phyloP scores from a whole-genome alignment of 225 moss, liverwort and hornwort species.

The Neckera pumila region DNA sequence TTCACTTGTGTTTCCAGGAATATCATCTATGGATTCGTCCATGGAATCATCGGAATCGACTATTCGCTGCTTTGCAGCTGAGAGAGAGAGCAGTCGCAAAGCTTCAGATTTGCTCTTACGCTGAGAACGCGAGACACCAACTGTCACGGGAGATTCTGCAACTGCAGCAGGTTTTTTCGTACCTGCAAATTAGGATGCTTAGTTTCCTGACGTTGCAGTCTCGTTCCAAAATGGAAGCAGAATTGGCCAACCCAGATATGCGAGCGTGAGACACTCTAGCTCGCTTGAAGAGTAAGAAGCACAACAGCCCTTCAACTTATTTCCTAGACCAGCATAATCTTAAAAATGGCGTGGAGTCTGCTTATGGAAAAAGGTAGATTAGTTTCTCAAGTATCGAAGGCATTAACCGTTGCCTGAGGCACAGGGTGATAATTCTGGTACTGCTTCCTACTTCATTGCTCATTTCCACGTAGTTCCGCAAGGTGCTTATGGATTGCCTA shows the following conservation, averaged over 20 bases:
- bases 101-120: slow-evolving; percentile 55
- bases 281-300: background rate
- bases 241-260: background rate
- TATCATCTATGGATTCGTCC: slow-evolving; percentile 1
- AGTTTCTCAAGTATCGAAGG: background rate
- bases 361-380: background rate
- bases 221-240: background rate
- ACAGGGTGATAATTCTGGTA: background rate
- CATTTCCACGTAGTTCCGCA: background rate
- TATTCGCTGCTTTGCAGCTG: slow-evolving; percentile 34
- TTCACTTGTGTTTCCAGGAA: slow-evolving; percentile 6
- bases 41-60: slow-evolving; percentile 16
- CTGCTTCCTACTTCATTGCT: background rate
- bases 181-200: slow-evolving; percentile 5
- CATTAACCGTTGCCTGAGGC: background rate
- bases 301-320: background rate
- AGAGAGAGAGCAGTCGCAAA: slow-evolving; percentile 25
- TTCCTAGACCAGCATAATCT: background rate
- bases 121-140: slow-evolving; percentile 28
- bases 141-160: slow-evolving; percentile 16
- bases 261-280: background rate
- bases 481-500: background rate
- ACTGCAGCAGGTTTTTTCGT: slow-evolving; percentile 20
- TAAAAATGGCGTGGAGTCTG: background rate
- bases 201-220: slow-evolving; percentile 7